Evolutionary conservation across 169 alveolate genomes (phyloP), one percentile per base, ranked within the genome.

Genomic region (Cystoisospora suis): DNA sequence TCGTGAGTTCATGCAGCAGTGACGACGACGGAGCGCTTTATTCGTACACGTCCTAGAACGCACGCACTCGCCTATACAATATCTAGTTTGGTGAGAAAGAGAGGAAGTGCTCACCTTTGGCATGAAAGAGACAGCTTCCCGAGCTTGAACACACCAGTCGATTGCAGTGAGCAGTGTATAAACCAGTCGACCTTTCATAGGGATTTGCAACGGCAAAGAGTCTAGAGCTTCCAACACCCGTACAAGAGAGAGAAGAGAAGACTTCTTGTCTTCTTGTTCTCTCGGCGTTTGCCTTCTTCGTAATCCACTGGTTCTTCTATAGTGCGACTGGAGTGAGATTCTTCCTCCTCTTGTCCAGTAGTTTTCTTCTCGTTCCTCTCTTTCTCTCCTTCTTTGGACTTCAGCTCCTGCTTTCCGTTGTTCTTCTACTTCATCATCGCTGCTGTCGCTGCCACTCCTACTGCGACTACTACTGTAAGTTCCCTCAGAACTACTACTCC

Each of bases 131-230:
- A 91, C 72, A 44, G 94, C 94, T 40, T 91, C 94, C 53, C 94
- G 40, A 7, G 94, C 94, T 46, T 89, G 94, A 45, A 91, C 94
- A 27, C 87, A 88, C 94, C 94, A 91, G 29, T 91, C 94, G 36
- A 91, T 86, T 27, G 94, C 94, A 72, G 86, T 75, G 79, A 86
- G 90, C 61, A 91, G 56, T 61, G 83, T 75, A 69, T 81, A 85
- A 69, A 89, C 88, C 36, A 91, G 72, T 2, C 94, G 91, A n/a
- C 94, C 94, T 53, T 91, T 91, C 75, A 91, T 46, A 29, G 94
- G 94, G 75, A 91, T 40, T 81, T 91, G 94, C 87, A 91, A 65
- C 79, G 94, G 94, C 46, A 91, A 90, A 0, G 87, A 75, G 42
- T 91, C 94, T 6, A 81, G 87, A n/a, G 75, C 75, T 34, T 91